Base-by-base conservation (phyloP, 352 stramenopile species). In the Phytophthora aleatoria region DNA sequence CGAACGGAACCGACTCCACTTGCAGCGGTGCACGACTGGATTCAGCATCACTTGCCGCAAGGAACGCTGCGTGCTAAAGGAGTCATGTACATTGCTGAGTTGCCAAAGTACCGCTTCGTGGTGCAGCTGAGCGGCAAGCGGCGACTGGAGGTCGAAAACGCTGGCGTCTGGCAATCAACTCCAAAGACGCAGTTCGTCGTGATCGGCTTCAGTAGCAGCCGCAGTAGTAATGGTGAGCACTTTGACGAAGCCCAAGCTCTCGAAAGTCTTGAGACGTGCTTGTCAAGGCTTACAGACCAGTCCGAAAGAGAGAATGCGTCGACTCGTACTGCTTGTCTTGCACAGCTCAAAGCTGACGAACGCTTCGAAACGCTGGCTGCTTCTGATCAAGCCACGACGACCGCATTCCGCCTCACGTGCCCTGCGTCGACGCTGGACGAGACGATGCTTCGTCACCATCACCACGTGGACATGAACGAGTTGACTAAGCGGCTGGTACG, bases 161-260 rank as follows among this genome's bases (percentile, higher is more conserved):
- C 78, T 28, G 84, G 84, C 1, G 47, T 61, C 13, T 92, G 84
- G 84, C 66, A 76, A 26, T 73, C 78, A 28, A 69, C 73, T 8
- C 84, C 84, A 3, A 89, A 87, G 69, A 90, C 81, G 38, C 81
- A 92, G 49, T 85, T 92, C 13, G 80, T 86, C 13, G 79, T 92
- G 39, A 90, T 92, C 11, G 84, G 81, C 26, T 63, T 72, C 9
- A 70, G 31, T 10, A 61, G 41, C 33, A 58, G 41, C 33, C 64
- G 42, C 33, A 16, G 26, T 8, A 64, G 35, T 20, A 39, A 15
- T 11, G 33, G 20, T 41, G 55, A 64, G 11, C 45, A 51, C 10
- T 76, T 89, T 28, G 64, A 86, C 27, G 52, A 85, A 26, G 33
- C n/a, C 0, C 28, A 75, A 41, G 71, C 73, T 28, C 42, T 65